These are phyloP conservation scores for Strigomonas culicis DNA, from an alignment of 208 protist genomes.

Conservation along the genomic window DNA sequence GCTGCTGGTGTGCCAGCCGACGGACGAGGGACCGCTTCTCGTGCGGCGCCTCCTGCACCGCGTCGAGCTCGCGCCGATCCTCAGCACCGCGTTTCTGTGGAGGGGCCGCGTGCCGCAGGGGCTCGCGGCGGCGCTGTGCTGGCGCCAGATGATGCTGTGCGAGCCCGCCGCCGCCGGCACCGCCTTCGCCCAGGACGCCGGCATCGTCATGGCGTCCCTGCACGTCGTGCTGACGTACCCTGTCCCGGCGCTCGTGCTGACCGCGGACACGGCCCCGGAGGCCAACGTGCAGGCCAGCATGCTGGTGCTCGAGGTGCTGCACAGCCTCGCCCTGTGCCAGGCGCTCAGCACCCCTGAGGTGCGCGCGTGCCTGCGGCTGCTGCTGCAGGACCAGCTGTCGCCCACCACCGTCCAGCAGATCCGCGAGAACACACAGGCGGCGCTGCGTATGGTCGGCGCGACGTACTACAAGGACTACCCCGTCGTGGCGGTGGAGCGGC, in stretches of 20 bases:
- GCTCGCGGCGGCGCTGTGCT: conserved; percentile 33
- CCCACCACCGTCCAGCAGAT: conserved; percentile 25
- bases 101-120: conserved; percentile 13
- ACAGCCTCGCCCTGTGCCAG: conserved; percentile 16
- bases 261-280: neutral
- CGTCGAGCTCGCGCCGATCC: neutral
- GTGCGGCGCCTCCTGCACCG: conserved; percentile 11
- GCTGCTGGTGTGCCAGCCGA: conserved; percentile 26
- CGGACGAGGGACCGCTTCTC: conserved; percentile 17
- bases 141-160: conserved; percentile 53
- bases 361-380: conserved; percentile 20
- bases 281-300: conserved; percentile 13
- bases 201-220: conserved; percentile 23
- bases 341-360: conserved; percentile 20
- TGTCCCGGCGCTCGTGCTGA: neutral
- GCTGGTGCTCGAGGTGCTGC: conserved; percentile 17
- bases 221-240: conserved; percentile 26
- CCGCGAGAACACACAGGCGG: conserved; percentile 2
- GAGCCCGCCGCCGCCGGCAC: conserved; percentile 18
- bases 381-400: conserved; percentile 23
- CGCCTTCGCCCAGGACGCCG: conserved; percentile 16
- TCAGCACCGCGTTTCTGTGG: neutral
- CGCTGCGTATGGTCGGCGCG: conserved; percentile 16
- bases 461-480: conserved; percentile 38
- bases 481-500: conserved; percentile 23